These are phyloP conservation scores for Phialemoniopsis sp. DNA, from an alignment of 2,329 filamentous ascomycete genomes.

Conservation along the genomic window DNA sequence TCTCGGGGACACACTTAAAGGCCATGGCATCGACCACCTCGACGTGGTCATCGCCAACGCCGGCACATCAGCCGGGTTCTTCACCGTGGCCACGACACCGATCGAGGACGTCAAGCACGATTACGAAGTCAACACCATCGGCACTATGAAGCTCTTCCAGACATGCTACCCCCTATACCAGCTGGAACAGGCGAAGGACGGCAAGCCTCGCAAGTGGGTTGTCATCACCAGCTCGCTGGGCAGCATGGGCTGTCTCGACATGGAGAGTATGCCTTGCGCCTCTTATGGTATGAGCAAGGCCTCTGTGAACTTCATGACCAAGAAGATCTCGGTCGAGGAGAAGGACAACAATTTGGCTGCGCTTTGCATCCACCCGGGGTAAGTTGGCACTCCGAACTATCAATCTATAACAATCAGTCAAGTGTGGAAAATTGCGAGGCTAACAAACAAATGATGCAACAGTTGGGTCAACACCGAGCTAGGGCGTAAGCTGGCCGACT, in stretches of 20 bases:
- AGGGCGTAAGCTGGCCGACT: slow-evolving; percentile 18
- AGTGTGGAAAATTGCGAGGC: too few species aligned
- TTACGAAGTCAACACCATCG: slow-evolving; percentile 11
- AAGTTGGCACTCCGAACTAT: slow-evolving; percentile 3
- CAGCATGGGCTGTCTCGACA: slow-evolving; percentile 13
- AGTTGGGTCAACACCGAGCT: slow-evolving; percentile 20
- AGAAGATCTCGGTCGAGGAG: slow-evolving; percentile 15
- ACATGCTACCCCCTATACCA: slow-evolving; percentile 14
- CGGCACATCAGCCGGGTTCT: slow-evolving; percentile 11
- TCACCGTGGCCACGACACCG: background rate
- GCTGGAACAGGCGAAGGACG: background rate
- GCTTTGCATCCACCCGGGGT: slow-evolving; percentile 21
- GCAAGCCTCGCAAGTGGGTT: slow-evolving; percentile 12
- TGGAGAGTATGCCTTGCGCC: slow-evolving; percentile 13
- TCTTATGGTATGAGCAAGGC: slow-evolving; percentile 23
- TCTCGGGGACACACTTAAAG: slow-evolving; percentile 7
- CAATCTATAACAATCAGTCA: too few species aligned
- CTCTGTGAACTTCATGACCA: slow-evolving; percentile 18
- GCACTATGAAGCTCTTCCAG: slow-evolving; percentile 15
- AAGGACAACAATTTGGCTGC: slow-evolving; percentile 13
- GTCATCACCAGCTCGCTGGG: slow-evolving; percentile 17
- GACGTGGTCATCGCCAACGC: slow-evolving; percentile 23
- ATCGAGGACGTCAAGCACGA: too few species aligned
- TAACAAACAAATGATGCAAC: too few species aligned
- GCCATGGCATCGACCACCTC: slow-evolving; percentile 8